A percentile compares a stretch with the other conserved stretches of the same genome.
Conservation (phyloP, 257 asterid genomes). For the Plectranthus barbatus region DNA sequence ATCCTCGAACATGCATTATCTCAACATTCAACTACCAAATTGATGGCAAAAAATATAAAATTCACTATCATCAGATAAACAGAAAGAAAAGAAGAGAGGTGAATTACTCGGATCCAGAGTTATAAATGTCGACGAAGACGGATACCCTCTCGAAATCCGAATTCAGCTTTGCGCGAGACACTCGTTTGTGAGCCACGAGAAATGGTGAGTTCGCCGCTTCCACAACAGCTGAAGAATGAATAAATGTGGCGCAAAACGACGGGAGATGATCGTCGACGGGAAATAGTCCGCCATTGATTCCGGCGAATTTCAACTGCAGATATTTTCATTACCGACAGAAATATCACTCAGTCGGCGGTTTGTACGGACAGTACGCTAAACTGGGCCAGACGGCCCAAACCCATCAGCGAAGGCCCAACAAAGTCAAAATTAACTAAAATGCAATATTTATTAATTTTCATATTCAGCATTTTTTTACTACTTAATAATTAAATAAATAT, state of each 20-base stretch:
- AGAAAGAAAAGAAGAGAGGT: neutral
- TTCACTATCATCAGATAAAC: neutral
- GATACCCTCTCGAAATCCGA: conserved; percentile 35
- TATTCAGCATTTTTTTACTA: no score
- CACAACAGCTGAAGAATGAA: conserved; percentile 13
- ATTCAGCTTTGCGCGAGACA: conserved; percentile 28
- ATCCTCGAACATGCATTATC: neutral
- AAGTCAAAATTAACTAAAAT: no score
- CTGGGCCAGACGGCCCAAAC: conserved; percentile 1
- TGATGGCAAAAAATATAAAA: neutral
- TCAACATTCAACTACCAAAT: neutral
- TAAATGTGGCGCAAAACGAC: conserved; percentile 9
- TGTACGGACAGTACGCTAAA: neutral
- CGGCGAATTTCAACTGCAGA: conserved; percentile 8
- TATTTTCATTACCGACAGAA: neutral
- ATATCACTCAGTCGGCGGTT: conserved; percentile 1
- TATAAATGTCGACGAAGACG: conserved; percentile 48
- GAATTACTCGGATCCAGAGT: conserved; percentile 41
- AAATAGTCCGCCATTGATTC: conserved; percentile 24
- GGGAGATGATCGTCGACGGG: conserved; percentile 10
- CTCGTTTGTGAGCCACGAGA: conserved; percentile 48
- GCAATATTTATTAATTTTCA: no score
- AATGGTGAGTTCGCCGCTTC: conserved; percentile 33
- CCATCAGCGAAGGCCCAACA: neutral
- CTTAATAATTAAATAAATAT: no score